A percentile compares a stretch with the other conserved stretches of the same genome.
These are phyloP conservation scores for Peronospora tabacina DNA, from an alignment of 352 stramenopile species.

Conservation along the genomic window DNA sequence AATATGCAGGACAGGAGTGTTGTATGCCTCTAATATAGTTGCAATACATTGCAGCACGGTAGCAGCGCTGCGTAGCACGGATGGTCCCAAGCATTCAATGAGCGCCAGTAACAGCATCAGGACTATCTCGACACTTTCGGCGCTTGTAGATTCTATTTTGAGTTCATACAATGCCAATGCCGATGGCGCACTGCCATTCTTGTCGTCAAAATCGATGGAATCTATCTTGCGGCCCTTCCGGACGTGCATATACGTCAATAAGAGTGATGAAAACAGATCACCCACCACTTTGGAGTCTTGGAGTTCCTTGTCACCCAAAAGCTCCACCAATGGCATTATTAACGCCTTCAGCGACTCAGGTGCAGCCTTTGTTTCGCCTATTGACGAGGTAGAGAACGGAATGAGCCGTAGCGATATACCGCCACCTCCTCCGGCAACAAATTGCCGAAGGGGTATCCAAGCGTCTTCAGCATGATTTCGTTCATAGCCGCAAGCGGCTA, in stretches of 20 bases:
- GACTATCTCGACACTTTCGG: conserved; percentile 43
- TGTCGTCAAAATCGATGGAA: background rate
- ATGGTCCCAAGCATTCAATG: conserved; percentile 65
- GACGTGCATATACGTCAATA: conserved; percentile 73
- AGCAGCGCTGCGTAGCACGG: conserved; percentile 58
- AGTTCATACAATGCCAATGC: conserved; percentile 25
- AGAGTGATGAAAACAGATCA: conserved; percentile 63
- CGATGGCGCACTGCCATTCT: conserved; percentile 1
- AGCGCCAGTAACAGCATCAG: conserved; percentile 57
- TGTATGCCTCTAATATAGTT: conserved; percentile 65
- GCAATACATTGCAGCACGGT: conserved; percentile 61
- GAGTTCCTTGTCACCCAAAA: conserved; percentile 57
- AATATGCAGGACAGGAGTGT: conserved; percentile 17
- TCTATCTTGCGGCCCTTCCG: conserved; percentile 21
- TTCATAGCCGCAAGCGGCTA: conserved; percentile 30
- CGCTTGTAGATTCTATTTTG: conserved; percentile 30
- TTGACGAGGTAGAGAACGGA: background rate
- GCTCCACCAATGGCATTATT: conserved; percentile 40
- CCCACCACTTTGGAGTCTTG: conserved; percentile 58
- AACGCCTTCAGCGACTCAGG: conserved; percentile 30
- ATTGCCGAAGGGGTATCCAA: conserved; percentile 43
- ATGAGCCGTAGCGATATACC: conserved; percentile 41
- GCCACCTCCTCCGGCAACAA: conserved; percentile 54
- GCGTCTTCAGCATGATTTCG: conserved; percentile 10
- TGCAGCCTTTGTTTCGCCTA: conserved; percentile 7